phyloP scores from a whole-genome alignment of 768 basidiomycete genomes.

The Hygrocybe coccinea region DNA sequence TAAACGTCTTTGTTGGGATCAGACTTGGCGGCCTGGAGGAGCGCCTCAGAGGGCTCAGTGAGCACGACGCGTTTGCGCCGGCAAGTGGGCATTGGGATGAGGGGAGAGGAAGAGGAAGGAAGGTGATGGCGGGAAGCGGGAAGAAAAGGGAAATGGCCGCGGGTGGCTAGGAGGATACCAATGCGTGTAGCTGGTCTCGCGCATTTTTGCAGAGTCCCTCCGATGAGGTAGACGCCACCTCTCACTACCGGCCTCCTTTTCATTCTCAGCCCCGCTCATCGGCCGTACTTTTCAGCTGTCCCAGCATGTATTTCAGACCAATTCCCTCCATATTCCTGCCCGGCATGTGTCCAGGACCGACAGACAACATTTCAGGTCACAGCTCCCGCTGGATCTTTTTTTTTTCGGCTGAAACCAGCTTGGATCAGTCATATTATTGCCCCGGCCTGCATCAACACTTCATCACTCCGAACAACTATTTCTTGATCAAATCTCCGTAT shows the following conservation, averaged over 20 bases:
- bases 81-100: slow-evolving; percentile 69
- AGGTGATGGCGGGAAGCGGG: slow-evolving; percentile 43
- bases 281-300: not conserved
- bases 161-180: slow-evolving; percentile 58
- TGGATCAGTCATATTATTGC: too few species aligned
- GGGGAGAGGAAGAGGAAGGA: slow-evolving; percentile 29
- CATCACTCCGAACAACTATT: too few species aligned
- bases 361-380: too few species aligned
- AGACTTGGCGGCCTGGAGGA: slow-evolving; percentile 59
- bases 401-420: too few species aligned
- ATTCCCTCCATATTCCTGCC: not conserved
- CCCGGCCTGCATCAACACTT: too few species aligned
- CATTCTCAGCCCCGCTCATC: slow-evolving; percentile 2
- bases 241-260: slow-evolving; percentile 3
- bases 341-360: not conserved
- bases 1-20: slow-evolving; percentile 76
- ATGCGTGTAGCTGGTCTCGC: slow-evolving; percentile 32
- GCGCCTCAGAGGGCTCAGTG: slow-evolving; percentile 70
- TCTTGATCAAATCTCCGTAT: too few species aligned
- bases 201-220: slow-evolving; percentile 14
- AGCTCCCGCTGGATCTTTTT: too few species aligned
- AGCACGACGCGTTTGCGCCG: slow-evolving; percentile 87
- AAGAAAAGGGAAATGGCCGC: slow-evolving; percentile 53
- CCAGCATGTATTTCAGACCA: slow-evolving; percentile 11
- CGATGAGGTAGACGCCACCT: slow-evolving; percentile 6